Evolutionary conservation across 352 stramenopile species (phyloP).

Genomic region (Labyrinthula sp.): DNA sequence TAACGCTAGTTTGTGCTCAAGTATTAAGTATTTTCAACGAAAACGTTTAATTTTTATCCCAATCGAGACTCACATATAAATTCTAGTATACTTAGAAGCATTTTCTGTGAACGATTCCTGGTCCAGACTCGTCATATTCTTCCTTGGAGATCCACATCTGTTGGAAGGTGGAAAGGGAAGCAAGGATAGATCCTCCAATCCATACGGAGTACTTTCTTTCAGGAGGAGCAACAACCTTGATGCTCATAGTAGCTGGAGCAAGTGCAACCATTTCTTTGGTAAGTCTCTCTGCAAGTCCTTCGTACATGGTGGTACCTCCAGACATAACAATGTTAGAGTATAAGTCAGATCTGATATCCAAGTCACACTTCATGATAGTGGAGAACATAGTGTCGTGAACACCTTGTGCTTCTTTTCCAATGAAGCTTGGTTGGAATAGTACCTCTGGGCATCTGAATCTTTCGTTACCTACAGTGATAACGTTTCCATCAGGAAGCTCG

Average conservation of each 20-base stretch:
- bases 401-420: slow-evolving; percentile 51
- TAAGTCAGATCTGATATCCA: slow-evolving; percentile 77
- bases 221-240: slow-evolving; percentile 65
- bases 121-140: slow-evolving; percentile 90
- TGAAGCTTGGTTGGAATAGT: slow-evolving; percentile 54
- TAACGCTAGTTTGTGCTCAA: too few species aligned
- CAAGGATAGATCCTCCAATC: slow-evolving; percentile 89
- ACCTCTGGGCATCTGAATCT: slow-evolving; percentile 49
- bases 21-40: too few species aligned
- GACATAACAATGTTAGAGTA: slow-evolving; percentile 73
- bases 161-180: slow-evolving; percentile 86
- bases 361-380: slow-evolving; percentile 86
- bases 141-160: slow-evolving; percentile 96
- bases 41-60: too few species aligned
- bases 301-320: slow-evolving; percentile 63
- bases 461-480: slow-evolving; percentile 55
- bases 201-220: slow-evolving; percentile 72
- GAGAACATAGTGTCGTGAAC: slow-evolving; percentile 62
- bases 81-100: slow-evolving; percentile 45
- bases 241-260: slow-evolving; percentile 65
- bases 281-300: slow-evolving; percentile 58
- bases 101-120: slow-evolving; percentile 86
- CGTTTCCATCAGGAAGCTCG: slow-evolving; percentile 76
- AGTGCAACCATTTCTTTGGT: slow-evolving; percentile 61
- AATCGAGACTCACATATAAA: too few species aligned